Evolutionary conservation across 805 yeast species (phyloP), one percentile per base, ranked within the genome.

Genomic region (Sugiyamaella marilandica): DNA sequence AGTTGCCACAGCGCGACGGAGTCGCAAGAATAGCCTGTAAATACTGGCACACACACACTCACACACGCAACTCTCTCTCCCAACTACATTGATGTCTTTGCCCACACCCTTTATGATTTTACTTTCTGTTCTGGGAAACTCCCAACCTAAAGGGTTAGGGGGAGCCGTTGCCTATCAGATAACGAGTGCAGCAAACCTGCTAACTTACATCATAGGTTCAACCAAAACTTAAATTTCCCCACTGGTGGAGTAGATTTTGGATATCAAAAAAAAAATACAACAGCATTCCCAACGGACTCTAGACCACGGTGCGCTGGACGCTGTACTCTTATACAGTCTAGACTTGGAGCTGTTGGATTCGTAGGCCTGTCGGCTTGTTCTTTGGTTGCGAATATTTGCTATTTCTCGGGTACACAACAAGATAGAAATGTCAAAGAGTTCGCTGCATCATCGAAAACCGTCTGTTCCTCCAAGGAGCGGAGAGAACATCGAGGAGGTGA

Each of bases 401-500:
- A 24, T 7, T 24, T 7, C 7, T 24, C 7, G 7, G 29, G 29
- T 24, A 24, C 7, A 24, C 29, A 24, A 24, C 29, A 24, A 24
- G 7, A 24, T 7, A 29, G 26, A 24, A 39, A 39, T 48, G 46
- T 39, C 45, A 13, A 48, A 37, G 31, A 26, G n/a, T 2, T 14
- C 10, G 21, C 34, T n/a, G 19, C 53, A 50, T 32, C 35, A 31
- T 2, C 33, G 53, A 33, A 35, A 36, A 24, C 53, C 49, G n/a
- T 50, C 53, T 16, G 35, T 45, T 11, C 39, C 46, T 9, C 46
- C 34, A 3, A 32, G 45, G 35, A 35, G 19, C 26, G 14, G 50
- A 5, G 57, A 47, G 31, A 47, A 49, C 33, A 11, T 50, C 10
- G 59, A 57, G 41, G 60, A 55, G 11, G 43, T 47, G 10, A 18